Evolutionary conservation across 371 early-diverging fungal genomes (phyloP).

Genomic region (Mortierella sp.): DNA sequence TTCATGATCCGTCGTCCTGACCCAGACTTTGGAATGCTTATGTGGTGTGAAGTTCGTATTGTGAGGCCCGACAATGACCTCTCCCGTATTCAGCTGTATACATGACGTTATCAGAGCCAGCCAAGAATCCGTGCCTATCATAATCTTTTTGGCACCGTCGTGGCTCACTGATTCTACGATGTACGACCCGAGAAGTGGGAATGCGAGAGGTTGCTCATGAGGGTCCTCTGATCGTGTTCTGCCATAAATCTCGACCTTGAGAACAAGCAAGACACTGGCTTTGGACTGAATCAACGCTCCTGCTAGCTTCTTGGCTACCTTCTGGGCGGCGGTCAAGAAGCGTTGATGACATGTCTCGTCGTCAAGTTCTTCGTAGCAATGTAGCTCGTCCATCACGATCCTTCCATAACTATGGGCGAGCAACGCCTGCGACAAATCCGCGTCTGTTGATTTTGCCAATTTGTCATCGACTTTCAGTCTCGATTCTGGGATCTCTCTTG

Average conservation of each 20-base stretch:
- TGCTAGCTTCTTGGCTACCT: slow-evolving; percentile 1
- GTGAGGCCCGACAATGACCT: slow-evolving; percentile 10
- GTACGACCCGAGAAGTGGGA: background rate
- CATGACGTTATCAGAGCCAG: slow-evolving; percentile 7
- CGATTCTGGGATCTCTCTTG: background rate
- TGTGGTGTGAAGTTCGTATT: background rate
- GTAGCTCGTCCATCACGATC: slow-evolving; percentile 1
- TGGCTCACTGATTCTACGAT: background rate
- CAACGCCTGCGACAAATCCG: background rate
- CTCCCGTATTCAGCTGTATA: background rate
- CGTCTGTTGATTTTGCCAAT: no score
- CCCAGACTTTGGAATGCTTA: no score
- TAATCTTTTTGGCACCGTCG: slow-evolving; percentile 3
- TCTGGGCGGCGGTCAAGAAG: background rate
- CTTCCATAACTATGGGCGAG: background rate
- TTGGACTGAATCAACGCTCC: slow-evolving; percentile 10
- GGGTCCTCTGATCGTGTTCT: background rate
- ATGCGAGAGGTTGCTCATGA: slow-evolving; percentile 7
- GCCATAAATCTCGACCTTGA: slow-evolving; percentile 5
- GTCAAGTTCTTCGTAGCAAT: slow-evolving; percentile 1
- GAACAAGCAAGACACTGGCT: background rate
- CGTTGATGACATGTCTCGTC: background rate
- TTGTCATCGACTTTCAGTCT: background rate
- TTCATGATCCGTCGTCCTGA: no score
- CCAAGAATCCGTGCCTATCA: slow-evolving; percentile 15